phyloP scores from a whole-genome alignment of 106 monocot genomes.

The Gastrodia elata region DNA sequence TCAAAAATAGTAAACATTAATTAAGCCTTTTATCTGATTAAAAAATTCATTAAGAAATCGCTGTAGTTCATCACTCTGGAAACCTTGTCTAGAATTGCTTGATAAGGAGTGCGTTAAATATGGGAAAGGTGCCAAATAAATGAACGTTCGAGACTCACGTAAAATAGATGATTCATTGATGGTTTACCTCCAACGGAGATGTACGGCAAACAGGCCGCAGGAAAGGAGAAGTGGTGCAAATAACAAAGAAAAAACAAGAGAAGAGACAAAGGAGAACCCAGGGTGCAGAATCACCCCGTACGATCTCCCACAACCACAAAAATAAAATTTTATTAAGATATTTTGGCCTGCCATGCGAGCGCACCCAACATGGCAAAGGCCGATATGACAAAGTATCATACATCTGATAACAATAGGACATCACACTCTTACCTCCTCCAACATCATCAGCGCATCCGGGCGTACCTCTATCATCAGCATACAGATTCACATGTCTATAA shows the following conservation, averaged over 20 bases:
- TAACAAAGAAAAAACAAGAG: background rate
- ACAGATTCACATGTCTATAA: background rate
- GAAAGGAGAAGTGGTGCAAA: background rate
- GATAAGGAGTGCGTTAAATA: too few relatives aligned
- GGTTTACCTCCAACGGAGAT: too few relatives aligned
- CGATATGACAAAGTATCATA: background rate
- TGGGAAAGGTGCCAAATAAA: too few relatives aligned
- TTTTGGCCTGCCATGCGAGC: slow-evolving; percentile 44
- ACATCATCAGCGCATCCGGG: background rate
- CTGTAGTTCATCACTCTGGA: too few relatives aligned
- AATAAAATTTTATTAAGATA: slow-evolving; percentile 11
- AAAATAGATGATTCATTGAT: too few relatives aligned
- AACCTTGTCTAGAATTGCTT: too few relatives aligned
- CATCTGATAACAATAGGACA: background rate
- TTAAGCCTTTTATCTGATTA: too few relatives aligned
- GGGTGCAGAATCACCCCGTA: slow-evolving; percentile 28
- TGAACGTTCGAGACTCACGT: too few relatives aligned
- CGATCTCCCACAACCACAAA: slow-evolving; percentile 21
- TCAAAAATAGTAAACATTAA: too few relatives aligned
- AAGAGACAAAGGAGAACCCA: slow-evolving; percentile 25
- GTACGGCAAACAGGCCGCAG: background rate
- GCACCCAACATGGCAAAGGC: slow-evolving; percentile 52
- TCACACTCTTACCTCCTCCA: background rate
- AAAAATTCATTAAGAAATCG: too few relatives aligned
- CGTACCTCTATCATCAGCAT: background rate